phyloP scores from a whole-genome alignment of 2,329 filamentous ascomycete genomes.

The Ceratocystis cacaofunesta region DNA sequence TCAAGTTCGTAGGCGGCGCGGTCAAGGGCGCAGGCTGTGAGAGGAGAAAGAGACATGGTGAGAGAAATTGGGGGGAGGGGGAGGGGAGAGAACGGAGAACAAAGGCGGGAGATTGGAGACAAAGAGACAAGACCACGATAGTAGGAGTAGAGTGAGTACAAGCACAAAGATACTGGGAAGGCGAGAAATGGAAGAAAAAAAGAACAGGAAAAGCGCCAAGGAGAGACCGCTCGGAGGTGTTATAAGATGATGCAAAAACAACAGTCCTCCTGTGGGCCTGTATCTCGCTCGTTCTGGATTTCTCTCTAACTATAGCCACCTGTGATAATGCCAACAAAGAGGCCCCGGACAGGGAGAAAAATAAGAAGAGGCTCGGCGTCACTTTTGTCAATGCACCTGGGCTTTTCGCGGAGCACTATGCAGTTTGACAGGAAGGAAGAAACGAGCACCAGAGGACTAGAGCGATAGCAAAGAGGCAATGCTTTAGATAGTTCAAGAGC shows the following conservation, averaged over 20 bases:
- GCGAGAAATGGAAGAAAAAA: not conserved
- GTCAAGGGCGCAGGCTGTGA: constrained; percentile 7
- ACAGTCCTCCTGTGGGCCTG: not conserved
- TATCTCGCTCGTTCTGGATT: not conserved
- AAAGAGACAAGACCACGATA: not conserved
- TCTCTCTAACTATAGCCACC: not conserved
- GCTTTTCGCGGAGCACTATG: not conserved
- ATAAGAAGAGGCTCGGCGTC: not conserved
- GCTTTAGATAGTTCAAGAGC: not conserved
- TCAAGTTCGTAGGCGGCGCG: constrained; percentile 8
- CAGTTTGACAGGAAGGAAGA: not conserved
- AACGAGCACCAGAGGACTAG: not conserved
- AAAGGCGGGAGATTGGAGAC: no score
- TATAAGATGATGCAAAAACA: not conserved
- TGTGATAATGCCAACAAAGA: constrained; percentile 6
- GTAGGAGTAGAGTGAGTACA: no score
- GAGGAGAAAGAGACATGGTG: not conserved
- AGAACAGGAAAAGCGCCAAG: not conserved
- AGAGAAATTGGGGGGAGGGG: not conserved
- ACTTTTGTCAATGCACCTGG: not conserved
- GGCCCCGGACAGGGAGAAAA: not conserved
- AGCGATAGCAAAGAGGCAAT: not conserved
- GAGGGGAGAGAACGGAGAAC: not conserved
- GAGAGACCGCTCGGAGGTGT: not conserved
- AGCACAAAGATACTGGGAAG: no score